These are phyloP conservation scores for Camillea tinctor DNA, from an alignment of 2,329 filamentous ascomycete species.

Conservation along the genomic window DNA sequence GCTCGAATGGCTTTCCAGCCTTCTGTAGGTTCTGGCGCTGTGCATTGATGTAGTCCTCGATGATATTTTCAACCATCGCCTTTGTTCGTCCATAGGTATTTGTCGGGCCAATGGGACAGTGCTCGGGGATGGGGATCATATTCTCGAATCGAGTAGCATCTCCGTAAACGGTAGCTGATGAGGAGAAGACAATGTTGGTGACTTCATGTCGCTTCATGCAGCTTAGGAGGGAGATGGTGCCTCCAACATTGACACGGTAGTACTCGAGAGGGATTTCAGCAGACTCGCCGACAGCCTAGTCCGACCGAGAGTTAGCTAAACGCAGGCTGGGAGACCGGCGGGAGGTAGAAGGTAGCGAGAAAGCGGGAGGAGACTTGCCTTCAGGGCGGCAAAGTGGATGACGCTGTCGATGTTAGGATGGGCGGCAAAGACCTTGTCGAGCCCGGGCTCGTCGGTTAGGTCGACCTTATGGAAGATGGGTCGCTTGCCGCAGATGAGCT, in stretches of 20 bases:
- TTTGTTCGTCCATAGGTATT: slow-evolving; percentile 99
- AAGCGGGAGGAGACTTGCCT: slow-evolving; percentile 54
- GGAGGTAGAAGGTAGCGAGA: slow-evolving; percentile 1
- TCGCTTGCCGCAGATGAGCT: slow-evolving; percentile 86
- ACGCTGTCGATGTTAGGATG: slow-evolving; percentile 96
- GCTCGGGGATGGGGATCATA: slow-evolving; percentile 98
- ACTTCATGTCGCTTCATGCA: slow-evolving; percentile 90
- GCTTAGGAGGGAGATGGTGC: slow-evolving; percentile 81
- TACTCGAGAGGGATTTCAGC: slow-evolving; percentile 93
- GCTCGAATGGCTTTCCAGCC: slow-evolving; percentile 70
- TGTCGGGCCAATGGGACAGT: slow-evolving; percentile 92
- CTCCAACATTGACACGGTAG: slow-evolving; percentile 95
- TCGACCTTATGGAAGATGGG: slow-evolving; percentile 84
- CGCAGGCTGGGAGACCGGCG: slow-evolving; percentile 3
- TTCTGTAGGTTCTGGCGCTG: slow-evolving; percentile 82
- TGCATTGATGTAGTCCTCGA: slow-evolving; percentile 85
- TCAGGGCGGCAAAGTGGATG: slow-evolving; percentile 97
- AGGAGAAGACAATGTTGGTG: slow-evolving; percentile 97
- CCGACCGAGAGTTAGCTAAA: slow-evolving; percentile 19
- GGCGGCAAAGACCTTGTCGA: slow-evolving; percentile 84
- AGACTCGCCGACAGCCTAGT: slow-evolving; percentile 90
- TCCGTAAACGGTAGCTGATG: slow-evolving; percentile 95
- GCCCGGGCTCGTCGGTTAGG: slow-evolving; percentile 77
- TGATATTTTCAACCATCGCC: slow-evolving; percentile 85
- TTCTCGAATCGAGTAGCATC: slow-evolving; percentile 93